Conservation (phyloP, 257 asterid genomes). For the Agastache rugosa region DNA sequence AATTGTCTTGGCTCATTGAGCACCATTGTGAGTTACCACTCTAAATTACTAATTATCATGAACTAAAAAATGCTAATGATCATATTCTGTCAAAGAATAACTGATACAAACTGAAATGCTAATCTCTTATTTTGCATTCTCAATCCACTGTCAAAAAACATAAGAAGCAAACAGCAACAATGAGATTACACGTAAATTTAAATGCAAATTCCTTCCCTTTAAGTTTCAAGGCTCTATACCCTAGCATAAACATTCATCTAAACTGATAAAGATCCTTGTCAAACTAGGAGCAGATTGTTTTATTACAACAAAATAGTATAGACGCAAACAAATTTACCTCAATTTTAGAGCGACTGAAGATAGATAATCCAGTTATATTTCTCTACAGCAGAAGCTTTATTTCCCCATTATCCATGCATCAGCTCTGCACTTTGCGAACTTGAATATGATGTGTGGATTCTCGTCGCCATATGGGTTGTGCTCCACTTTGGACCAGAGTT, state of each 20-base stretch:
- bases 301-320: constrained; percentile 15
- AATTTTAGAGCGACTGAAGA: background rate
- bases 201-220: background rate
- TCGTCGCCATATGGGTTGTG: constrained; percentile 98
- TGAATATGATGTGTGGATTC: constrained; percentile 96
- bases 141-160: background rate
- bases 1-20: background rate
- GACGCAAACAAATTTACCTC: constrained; percentile 19
- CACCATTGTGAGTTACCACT: background rate
- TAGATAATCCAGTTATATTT: background rate
- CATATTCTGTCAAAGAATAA: background rate
- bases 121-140: background rate
- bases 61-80: background rate
- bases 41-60: background rate
- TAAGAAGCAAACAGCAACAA: constrained; percentile 11
- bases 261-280: constrained; percentile 1
- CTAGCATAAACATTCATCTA: constrained; percentile 9
- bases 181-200: background rate
- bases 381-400: constrained; percentile 25
- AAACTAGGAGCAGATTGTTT: constrained; percentile 27
- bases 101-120: constrained; percentile 10
- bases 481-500: constrained; percentile 97
- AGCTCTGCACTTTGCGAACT: constrained; percentile 82
- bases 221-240: background rate
- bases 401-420: constrained; percentile 37